Evolutionary conservation across 2,329 filamentous ascomycete species (phyloP).

Genomic region (Sporothrix brunneoviolacea): DNA sequence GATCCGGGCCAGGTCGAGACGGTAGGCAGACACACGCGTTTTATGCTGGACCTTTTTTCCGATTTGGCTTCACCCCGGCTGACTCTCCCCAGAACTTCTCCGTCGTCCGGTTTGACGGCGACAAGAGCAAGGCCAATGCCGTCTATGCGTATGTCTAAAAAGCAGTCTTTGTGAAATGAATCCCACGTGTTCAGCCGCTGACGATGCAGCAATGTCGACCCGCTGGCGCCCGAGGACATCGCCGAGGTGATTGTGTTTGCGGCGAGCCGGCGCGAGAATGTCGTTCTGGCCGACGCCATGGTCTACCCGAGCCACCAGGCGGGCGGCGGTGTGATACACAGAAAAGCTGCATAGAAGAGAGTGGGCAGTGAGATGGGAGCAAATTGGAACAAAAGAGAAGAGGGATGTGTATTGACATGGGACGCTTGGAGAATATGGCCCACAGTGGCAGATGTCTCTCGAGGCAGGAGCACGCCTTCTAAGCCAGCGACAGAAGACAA

Average conservation of each 20-base stretch:
- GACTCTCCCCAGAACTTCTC: slow-evolving; percentile 55
- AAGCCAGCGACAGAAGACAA: too few species aligned
- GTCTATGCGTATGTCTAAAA: slow-evolving; percentile 63
- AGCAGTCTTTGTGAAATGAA: too few species aligned
- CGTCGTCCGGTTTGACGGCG: slow-evolving; percentile 78
- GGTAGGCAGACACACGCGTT: too few species aligned
- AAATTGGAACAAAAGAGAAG: too few species aligned
- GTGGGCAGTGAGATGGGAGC: too few species aligned
- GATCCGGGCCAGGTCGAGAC: slow-evolving; percentile 93
- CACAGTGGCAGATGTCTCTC: too few species aligned
- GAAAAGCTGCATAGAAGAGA: slow-evolving; percentile 5
- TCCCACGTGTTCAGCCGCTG: too few species aligned
- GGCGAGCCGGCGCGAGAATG: slow-evolving; percentile 77
- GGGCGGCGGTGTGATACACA: slow-evolving; percentile 3
- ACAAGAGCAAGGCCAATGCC: slow-evolving; percentile 81
- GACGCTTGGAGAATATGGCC: too few species aligned
- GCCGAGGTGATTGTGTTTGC: slow-evolving; percentile 86
- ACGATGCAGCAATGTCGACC: slow-evolving; percentile 58
- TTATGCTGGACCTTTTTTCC: too few species aligned
- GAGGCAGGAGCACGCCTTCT: too few species aligned
- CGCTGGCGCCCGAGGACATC: slow-evolving; percentile 82
- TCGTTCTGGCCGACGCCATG: slow-evolving; percentile 80
- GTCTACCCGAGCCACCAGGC: slow-evolving; percentile 54
- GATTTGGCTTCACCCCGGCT: too few species aligned
- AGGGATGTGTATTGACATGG: too few species aligned